Evolutionary conservation across 108 stramenopile genomes (phyloP).

Genomic region (Cyclotella baltica): DNA sequence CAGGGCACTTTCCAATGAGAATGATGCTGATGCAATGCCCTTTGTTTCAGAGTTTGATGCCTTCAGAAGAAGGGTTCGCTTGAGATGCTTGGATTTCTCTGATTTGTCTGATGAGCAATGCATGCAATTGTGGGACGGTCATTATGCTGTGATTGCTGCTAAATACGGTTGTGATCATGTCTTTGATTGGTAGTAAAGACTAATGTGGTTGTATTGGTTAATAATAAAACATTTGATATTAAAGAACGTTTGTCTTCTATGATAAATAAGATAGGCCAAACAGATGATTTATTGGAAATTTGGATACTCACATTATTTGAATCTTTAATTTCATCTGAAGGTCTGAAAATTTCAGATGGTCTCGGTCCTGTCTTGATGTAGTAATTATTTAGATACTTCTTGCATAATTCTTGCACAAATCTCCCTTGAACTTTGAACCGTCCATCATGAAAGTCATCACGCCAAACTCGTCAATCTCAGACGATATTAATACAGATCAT

Average conservation of each 20-base stretch:
- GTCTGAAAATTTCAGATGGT: no score
- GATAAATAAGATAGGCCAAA: no score
- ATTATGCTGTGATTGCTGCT: slow-evolving; percentile 57
- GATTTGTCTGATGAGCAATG: slow-evolving; percentile 65
- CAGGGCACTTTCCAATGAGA: slow-evolving; percentile 36
- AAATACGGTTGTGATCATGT: slow-evolving; percentile 57
- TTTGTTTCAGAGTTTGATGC: slow-evolving; percentile 63
- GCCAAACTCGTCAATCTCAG: not conserved
- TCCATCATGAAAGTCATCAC: not conserved
- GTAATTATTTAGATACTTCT: no score
- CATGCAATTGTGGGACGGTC: slow-evolving; percentile 48
- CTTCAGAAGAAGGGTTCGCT: slow-evolving; percentile 36
- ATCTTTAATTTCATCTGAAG: no score
- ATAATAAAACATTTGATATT: no score
- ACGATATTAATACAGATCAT: no score
- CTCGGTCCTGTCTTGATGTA: no score
- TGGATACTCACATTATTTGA: no score
- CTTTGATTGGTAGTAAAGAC: slow-evolving; percentile 57
- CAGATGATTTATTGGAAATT: no score
- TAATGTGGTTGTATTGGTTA: not conserved
- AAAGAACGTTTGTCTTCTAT: no score
- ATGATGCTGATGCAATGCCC: slow-evolving; percentile 50
- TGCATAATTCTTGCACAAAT: no score
- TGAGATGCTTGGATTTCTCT: slow-evolving; percentile 18
- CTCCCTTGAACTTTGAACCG: no score